Evolutionary conservation across 176 grass and related monocot species (phyloP), one percentile per base, ranked within the genome.

Genomic region (Aechmea fasciata): DNA sequence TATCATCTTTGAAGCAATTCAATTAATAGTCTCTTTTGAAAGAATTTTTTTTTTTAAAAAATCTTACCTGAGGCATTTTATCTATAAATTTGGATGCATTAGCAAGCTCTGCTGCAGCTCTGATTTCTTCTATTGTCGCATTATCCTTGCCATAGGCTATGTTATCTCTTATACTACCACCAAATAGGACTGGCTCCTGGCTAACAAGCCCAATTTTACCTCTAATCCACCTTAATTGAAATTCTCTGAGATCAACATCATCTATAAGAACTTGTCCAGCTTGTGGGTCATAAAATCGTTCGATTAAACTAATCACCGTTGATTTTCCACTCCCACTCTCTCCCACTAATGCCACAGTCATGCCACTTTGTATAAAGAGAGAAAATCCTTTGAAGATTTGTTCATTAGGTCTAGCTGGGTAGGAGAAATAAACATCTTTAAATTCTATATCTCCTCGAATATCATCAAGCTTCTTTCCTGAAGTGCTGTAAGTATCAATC

Each of bases 251-350:
- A 72, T 96, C 81, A 0, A 83, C 57, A 18, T 83, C 81, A 64
- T 96, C 91, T 69, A 96, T 96, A 49, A 96, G 74, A 68, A 96
- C 84, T 67, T 87, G 64, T 10, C 91, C 91, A 67, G 69, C 50
- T 33, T 78, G 73, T 13, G 91, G 87, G 29, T 96, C 91, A 20
- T 96, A 96, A 83, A 96, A 96, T 26, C 91, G 57, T 77, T 96
- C 91, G 0, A 96, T 87, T 66, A 96, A 76, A 54, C 91, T 96
- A 68, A 90, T 75, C 49, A 96, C 91, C 0, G 91, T 96, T 0
- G 91, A 96, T 79, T 96, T 96, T 23, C 91, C 91, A 51, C 91
- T 96, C 25, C 91, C 91, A 20, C 91, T 96, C 81, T 96, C 83
- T 23, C 91, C 91, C 49, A 96, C 87, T 28, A 96, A 65, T 25